Conservation (phyloP, 768 basidiomycete species). For the Sporobolomyces pararoseus region DNA sequence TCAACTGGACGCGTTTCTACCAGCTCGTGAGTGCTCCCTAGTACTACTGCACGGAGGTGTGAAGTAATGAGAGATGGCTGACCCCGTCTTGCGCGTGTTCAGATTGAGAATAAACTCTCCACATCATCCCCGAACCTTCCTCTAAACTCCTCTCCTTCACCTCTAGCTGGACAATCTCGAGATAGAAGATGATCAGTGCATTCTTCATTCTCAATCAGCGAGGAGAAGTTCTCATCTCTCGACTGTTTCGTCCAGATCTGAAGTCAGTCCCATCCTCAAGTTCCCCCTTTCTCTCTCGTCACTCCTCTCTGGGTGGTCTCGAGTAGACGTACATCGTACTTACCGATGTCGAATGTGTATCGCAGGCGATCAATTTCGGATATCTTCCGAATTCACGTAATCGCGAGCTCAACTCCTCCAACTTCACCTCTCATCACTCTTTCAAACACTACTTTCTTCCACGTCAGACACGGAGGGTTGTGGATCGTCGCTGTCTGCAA, state of each 20-base stretch:
- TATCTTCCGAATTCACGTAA: slow-evolving; percentile 94
- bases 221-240: slow-evolving; percentile 96
- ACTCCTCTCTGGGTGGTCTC: too few relatives aligned
- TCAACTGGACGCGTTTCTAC: too few relatives aligned
- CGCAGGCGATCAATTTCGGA: slow-evolving; percentile 45
- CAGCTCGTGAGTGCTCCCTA: too few relatives aligned
- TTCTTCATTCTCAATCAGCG: slow-evolving; percentile 97
- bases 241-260: slow-evolving; percentile 92
- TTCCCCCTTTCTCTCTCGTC: neutral
- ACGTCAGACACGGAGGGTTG: slow-evolving; percentile 89
- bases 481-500: slow-evolving; percentile 60
- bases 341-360: too few relatives aligned
- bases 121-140: neutral
- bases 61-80: too few relatives aligned
- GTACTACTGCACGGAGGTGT: too few relatives aligned
- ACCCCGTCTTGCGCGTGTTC: too few relatives aligned
- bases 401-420: slow-evolving; percentile 68
- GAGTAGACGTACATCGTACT: too few relatives aligned
- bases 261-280: slow-evolving; percentile 60
- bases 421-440: slow-evolving; percentile 97
- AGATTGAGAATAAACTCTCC: too few relatives aligned
- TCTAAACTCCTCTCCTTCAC: neutral
- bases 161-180: neutral
- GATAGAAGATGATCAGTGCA: slow-evolving; percentile 28
- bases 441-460: slow-evolving; percentile 98